These are phyloP conservation scores for Cladosporium sp. DNA, from an alignment of 2,329 filamentous ascomycete species.

Conservation along the genomic window DNA sequence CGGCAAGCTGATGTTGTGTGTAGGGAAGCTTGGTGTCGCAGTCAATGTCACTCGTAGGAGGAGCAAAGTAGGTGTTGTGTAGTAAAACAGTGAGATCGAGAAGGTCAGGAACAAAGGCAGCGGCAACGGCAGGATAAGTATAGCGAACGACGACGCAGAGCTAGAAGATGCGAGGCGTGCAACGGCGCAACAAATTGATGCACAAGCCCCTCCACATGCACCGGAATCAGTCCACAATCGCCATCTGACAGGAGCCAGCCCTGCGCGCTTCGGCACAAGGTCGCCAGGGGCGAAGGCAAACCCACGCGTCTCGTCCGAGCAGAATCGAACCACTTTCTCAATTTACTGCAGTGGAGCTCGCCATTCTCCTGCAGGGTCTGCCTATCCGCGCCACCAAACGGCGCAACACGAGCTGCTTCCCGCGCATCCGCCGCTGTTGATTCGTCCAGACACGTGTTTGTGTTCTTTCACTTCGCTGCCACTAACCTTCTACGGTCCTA, in stretches of 20 bases:
- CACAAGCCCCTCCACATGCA: neutral
- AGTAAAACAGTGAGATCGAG: neutral
- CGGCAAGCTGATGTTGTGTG: neutral
- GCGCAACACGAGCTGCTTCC: neutral
- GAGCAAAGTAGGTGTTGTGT: neutral
- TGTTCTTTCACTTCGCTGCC: conserved; percentile 1
- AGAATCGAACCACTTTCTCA: conserved; percentile 4
- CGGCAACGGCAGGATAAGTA: no score
- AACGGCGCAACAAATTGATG: no score
- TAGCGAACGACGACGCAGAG: no score
- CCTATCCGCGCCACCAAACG: neutral
- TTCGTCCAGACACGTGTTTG: neutral
- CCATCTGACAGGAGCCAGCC: neutral
- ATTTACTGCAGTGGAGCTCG: neutral
- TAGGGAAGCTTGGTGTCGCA: neutral
- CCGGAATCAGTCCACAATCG: neutral
- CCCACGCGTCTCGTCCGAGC: neutral
- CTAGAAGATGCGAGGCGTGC: no score
- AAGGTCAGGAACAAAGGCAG: neutral
- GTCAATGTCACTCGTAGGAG: no score
- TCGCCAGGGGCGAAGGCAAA: neutral
- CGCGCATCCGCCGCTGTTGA: neutral
- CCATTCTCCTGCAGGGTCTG: neutral
- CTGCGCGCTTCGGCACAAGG: neutral
- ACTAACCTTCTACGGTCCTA: neutral